phyloP scores from a whole-genome alignment of 441 rosid species.

The Heliophila coronopifolia region DNA sequence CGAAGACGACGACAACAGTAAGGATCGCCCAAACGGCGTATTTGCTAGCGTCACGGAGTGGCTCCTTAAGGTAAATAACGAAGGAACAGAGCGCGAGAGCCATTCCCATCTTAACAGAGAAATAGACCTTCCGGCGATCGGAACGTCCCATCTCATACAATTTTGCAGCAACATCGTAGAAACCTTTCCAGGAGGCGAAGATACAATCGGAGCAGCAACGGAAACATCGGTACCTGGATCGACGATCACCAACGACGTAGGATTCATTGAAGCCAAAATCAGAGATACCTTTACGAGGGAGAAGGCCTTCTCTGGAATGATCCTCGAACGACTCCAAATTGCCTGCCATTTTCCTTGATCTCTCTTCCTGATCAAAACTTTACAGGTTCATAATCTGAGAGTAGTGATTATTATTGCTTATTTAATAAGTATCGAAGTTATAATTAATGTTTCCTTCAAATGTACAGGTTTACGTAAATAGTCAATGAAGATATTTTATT shows the following conservation, averaged over 20 bases:
- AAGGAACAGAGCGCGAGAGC: conserved; percentile 56
- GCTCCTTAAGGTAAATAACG: conserved; percentile 58
- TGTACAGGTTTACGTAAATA: too few species aligned
- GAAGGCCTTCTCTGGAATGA: conserved; percentile 46
- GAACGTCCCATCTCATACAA: conserved; percentile 71
- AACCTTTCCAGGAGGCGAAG: conserved; percentile 29
- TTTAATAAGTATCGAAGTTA: too few species aligned
- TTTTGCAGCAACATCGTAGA: conserved; percentile 22
- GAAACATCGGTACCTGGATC: conserved; percentile 37
- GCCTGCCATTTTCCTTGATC: conserved; percentile 34
- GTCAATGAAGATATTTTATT: too few species aligned
- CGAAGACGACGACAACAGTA: conserved; percentile 85
- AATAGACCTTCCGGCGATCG: conserved; percentile 64
- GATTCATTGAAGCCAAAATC: conserved; percentile 44
- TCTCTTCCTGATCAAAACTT: conserved; percentile 1
- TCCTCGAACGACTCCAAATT: conserved; percentile 36
- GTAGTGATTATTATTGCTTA: too few species aligned
- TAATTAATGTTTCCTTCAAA: too few species aligned
- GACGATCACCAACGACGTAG: conserved; percentile 24
- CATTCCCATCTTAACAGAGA: conserved; percentile 71
- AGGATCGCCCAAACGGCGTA: conserved; percentile 89
- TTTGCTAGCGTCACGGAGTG: conserved; percentile 42
- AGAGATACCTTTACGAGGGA: conserved; percentile 41
- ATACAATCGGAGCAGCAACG: conserved; percentile 41
- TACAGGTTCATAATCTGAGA: not conserved